Conservation (phyloP, 2,329 filamentous ascomycete species). For the Sporothrix pallida region DNA sequence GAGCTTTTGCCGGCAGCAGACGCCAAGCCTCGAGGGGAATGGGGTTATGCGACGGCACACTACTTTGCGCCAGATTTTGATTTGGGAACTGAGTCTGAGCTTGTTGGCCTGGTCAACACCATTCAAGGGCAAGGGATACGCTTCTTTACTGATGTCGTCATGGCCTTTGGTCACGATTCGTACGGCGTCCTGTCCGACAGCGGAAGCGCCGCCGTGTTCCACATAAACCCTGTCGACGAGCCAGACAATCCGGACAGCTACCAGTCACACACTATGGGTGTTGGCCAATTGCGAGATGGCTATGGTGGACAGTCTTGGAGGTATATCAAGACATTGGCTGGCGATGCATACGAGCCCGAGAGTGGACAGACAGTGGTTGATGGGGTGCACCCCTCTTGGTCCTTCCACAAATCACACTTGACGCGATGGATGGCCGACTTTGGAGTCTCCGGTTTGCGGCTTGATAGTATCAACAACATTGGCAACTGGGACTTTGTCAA, state of each 20-base stretch:
- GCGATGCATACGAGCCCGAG: constrained; percentile 38
- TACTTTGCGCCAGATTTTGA: constrained; percentile 41
- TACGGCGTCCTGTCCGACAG: constrained; percentile 32
- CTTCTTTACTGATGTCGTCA: constrained; percentile 40
- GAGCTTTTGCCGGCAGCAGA: constrained; percentile 40
- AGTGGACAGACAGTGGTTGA: constrained; percentile 26
- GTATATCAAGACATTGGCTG: constrained; percentile 34
- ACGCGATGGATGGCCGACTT: constrained; percentile 41
- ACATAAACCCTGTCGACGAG: constrained; percentile 38
- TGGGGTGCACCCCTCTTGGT: constrained; percentile 37
- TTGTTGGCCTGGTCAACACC: constrained; percentile 36
- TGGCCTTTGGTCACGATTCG: constrained; percentile 41
- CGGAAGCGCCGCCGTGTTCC: constrained; percentile 38
- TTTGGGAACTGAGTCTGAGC: constrained; percentile 38
- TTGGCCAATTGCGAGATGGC: constrained; percentile 35
- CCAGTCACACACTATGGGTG: constrained; percentile 36
- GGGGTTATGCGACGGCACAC: constrained; percentile 41
- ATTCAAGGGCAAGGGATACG: constrained; percentile 37
- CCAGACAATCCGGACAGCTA: constrained; percentile 40
- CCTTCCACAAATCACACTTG: constrained; percentile 39
- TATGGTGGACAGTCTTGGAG: constrained; percentile 39
- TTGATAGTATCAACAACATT: constrained; percentile 42
- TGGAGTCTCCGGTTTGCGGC: constrained; percentile 38
- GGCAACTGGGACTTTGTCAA: constrained; percentile 41
- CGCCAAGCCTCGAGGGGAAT: constrained; percentile 38